Evolutionary conservation across 352 stramenopile species (phyloP), one percentile per base, ranked within the genome.

Genomic region (Phytopythium litorale): DNA sequence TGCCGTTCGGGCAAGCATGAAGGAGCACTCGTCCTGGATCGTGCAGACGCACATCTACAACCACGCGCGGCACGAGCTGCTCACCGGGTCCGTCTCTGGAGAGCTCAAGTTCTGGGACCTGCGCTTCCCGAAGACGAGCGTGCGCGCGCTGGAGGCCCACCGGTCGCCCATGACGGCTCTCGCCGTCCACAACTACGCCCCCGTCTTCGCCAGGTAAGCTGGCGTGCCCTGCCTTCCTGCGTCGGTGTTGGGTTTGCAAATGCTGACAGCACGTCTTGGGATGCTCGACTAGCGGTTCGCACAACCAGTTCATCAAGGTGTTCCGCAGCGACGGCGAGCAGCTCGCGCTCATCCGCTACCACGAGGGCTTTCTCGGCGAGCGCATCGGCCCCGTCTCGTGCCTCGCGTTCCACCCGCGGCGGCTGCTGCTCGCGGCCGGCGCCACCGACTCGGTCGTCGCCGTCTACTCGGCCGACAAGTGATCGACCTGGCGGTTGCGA

Each of bases 261-360:
- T 45, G 16, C 40, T 45, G 40, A 45, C 40, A 45, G 19, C 15
- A 33, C 62, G 33, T 25, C 19, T 11, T 40, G 15, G 37, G 58
- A 1, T 35, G 28, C 53, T 28, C 63, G 40, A 40, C 18, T 59
- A 96, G 90, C 66, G 98, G 98, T 7, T 99, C 95, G 40, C 96
- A 99, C 70, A 98, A 98, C 62, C 97, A 99, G 64, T 99, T 99
- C 70, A 98, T 99, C 74, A 99, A 99, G 74, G 88, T 99, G 51
- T 93, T 98, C 52, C 91, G 91, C 38, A 87, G 89, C 58, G 93
- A 98, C 42, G 86, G 84, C 35, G 87, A 94, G 62, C 81, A 92
- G 56, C 68, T 95, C 52, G 84, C 81, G 33, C 78, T 94, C 11
- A 96, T 97, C 56, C 81, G 87, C 28, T 98, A 99, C 73, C 96